Base-by-base conservation (phyloP, 1,284 basidiomycete genomes). In the Apiotrichum sp. region DNA sequence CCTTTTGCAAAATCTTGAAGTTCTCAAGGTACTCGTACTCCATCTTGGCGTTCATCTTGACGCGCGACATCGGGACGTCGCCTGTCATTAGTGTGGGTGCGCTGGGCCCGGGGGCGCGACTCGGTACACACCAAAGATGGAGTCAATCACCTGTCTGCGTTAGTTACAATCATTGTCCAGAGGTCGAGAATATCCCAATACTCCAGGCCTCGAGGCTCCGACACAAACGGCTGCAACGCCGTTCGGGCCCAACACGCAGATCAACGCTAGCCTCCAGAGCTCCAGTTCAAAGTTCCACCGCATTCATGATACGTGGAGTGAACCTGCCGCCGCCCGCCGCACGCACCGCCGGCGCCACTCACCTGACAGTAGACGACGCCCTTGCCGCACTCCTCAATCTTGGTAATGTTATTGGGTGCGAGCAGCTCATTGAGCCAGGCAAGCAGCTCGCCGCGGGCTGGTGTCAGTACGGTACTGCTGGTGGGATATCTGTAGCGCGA, bases 21-120 rank as follows among this genome's bases (percentile, higher is more conserved):
- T 98, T 98, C 50, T 86, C 86, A 57, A 98, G 79, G 73, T 86
- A 97, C 78, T 98, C 93, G 78, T 97, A 98, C 75, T 97, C 92
- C 73, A 93, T 91, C 78, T 84, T 90, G 42, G 93, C 89, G 74
- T 86, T 86, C 83, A 93, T 88, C 81, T 95, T 96, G 65, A 96
- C 89, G 57, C 86, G 82, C 29, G 75, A 65, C 89, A 96, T 91
- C 11, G 90, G 89, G 0, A 96, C 65, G 78, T 96, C 89, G 63
- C 87, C 90, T 83, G 62, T 7, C 9, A 35, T 32, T 32, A 7
- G 52, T 54, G 11, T 44, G 38, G 14, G 4, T 1, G 43, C 16
- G 13, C 14, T 6, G 31, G 39, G 16, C 29, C 29, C 22, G 32
- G 55, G 48, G 45, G 51, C 8, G 36, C 10, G 6, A 14, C 35